Conservation (phyloP, 2,329 filamentous ascomycete species). For the Tolypocladium paradoxum region DNA sequence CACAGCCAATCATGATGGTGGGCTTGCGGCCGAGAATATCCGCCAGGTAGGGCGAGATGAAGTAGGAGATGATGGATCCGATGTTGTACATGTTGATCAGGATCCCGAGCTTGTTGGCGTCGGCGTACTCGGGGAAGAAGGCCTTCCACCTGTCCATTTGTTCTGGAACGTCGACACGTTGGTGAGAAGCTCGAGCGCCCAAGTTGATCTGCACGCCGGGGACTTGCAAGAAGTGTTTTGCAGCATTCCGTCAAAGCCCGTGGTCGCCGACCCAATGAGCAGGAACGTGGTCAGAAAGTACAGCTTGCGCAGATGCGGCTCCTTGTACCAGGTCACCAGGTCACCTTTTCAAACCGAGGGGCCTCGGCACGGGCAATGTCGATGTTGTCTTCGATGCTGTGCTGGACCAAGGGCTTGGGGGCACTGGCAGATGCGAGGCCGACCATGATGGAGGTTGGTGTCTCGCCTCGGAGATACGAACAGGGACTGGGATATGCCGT, state of each 20-base stretch:
- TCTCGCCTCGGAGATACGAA: not conserved
- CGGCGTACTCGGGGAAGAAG: conserved; percentile 32
- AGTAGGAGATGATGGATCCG: conserved; percentile 35
- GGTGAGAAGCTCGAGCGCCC: no score
- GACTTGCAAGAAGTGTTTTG: conserved; percentile 41
- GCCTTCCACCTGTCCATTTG: conserved; percentile 42
- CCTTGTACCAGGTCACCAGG: conserved; percentile 46
- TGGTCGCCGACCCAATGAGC: conserved; percentile 50
- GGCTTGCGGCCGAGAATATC: conserved; percentile 31
- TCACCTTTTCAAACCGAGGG: conserved; percentile 42
- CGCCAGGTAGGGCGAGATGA: conserved; percentile 34
- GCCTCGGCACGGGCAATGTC: conserved; percentile 31
- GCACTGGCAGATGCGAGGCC: not conserved
- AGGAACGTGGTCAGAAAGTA: conserved; percentile 43
- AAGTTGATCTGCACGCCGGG: no score
- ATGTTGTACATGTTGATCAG: conserved; percentile 43
- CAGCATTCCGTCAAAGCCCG: conserved; percentile 51
- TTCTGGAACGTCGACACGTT: conserved; percentile 16
- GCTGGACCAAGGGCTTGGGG: conserved; percentile 6
- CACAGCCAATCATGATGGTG: conserved; percentile 31
- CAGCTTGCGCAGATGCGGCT: conserved; percentile 45
- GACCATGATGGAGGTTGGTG: not conserved
- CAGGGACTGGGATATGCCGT: not conserved
- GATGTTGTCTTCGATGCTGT: conserved; percentile 14
- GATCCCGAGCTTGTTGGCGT: conserved; percentile 34